phyloP scores from a whole-genome alignment of 208 protist species.

The Balamuthia mandrillaris region DNA sequence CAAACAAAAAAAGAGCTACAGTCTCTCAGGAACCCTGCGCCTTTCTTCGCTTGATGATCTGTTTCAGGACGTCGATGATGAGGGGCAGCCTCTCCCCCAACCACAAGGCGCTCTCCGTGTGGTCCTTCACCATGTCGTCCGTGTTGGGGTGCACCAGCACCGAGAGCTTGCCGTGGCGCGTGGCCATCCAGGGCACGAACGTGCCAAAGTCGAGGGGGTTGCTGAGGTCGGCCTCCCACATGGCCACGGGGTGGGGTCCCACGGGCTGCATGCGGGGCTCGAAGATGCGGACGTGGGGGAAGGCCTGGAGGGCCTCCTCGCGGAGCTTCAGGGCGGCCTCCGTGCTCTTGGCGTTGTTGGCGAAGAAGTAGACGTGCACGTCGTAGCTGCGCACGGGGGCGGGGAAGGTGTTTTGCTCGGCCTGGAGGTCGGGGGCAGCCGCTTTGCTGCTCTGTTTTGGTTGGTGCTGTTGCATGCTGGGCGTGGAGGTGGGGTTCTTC shows the following conservation, averaged over 20 bases:
- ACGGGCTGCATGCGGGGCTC: neutral
- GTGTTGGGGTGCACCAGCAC: conserved; percentile 18
- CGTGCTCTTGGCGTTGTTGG: neutral
- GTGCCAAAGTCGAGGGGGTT: neutral
- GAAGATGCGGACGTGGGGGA: neutral
- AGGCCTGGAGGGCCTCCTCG: neutral
- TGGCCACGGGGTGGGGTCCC: neutral
- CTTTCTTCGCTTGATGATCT: too few species aligned
- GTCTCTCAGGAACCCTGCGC: too few species aligned
- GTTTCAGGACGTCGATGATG: neutral
- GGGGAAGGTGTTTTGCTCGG: neutral
- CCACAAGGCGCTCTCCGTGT: conserved; percentile 1
- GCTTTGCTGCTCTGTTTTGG: too few species aligned
- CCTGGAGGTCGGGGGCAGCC: too few species aligned
- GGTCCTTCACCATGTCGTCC: neutral
- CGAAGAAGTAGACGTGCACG: conserved; percentile 33
- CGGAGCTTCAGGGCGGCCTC: neutral
- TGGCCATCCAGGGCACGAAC: conserved; percentile 1
- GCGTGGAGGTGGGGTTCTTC: too few species aligned
- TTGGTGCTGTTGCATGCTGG: too few species aligned
- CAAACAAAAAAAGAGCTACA: too few species aligned
- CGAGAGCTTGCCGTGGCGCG: neutral
- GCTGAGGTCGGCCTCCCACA: conserved; percentile 1
- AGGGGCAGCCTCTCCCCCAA: neutral
- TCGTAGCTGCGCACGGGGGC: neutral